Base-by-base conservation (phyloP, 2,329 filamentous ascomycete genomes). In the Ophiostoma sp. region DNA sequence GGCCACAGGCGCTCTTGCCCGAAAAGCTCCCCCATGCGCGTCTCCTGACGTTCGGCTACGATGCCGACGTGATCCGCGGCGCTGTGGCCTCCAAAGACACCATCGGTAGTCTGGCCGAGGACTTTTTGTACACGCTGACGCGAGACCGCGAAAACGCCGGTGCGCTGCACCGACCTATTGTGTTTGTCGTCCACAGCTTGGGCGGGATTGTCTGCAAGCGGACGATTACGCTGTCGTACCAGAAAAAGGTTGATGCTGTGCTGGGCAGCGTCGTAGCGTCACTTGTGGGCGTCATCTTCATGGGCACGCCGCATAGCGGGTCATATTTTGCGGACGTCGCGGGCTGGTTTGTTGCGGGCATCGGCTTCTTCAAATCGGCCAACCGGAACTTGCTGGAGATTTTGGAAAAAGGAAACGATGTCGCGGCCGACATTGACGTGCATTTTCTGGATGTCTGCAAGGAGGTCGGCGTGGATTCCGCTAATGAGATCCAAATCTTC, bases 11-110 rank as follows among this genome's bases (percentile, higher is more conserved):
- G 0, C 76, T 84, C 25, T 78, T 84, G 0, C 78, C 81, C 1
- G 25, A 61, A 0, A 76, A 78, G 70, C 73, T 84, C 39, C 61
- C 71, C 0, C 78, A 74, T 1, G 80, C 80, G 22, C 80, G 82
- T 17, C 77, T 84, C 4, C 78, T 84, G 25, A 82, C 81, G 0
- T 84, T 80, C 39, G 83, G 83, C 19, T 85, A 85, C 74, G 79
- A 83, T 42, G 79, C 80, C n/a, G 79, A 81, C 31, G 69, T 82
- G 0, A 55, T 57, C 31, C 68, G 68, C 9, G 1, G 11, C 8
- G 33, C 31, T 2, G 69, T 70, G 31, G 50, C 69, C 2, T 42
- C 69, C 8, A 42, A 9, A 7, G 48, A 39, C 52, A 39, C 39
- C 2, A 28, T 39, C 33, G 69, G 57, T 12, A 52, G 33, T 1